phyloP scores from a whole-genome alignment of 805 yeast genomes.

The Ogataea sp. region DNA sequence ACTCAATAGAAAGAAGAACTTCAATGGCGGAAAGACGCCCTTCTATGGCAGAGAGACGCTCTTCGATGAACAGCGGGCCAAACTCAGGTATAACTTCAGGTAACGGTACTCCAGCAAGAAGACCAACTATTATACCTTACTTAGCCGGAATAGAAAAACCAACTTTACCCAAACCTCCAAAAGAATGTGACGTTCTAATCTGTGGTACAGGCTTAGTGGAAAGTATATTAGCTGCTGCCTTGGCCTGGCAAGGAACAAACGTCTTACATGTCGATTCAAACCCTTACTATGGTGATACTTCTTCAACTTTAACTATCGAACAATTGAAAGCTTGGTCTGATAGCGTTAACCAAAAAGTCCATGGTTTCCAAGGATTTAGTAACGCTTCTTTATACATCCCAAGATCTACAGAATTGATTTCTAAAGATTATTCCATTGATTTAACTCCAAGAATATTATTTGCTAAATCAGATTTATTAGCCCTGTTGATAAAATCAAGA shows the following conservation, averaged over 20 bases:
- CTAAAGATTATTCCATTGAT: conserved; percentile 82
- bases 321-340: conserved; percentile 80
- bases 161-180: conserved; percentile 50
- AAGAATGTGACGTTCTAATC: conserved; percentile 78
- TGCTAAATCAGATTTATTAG: conserved; percentile 81
- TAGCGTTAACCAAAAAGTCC: conserved; percentile 44
- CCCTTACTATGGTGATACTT: conserved; percentile 80
- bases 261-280: conserved; percentile 86
- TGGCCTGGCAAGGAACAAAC: conserved; percentile 97
- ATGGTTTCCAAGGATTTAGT: conserved; percentile 25
- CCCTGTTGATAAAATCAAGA: conserved; percentile 71
- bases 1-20: conserved; percentile 38
- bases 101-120: conserved; percentile 8
- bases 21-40: conserved; percentile 66
- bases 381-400: conserved; percentile 82
- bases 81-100: neutral
- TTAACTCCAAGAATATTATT: conserved; percentile 80
- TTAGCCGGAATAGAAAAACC: conserved; percentile 77
- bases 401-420: conserved; percentile 42
- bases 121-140: conserved; percentile 49
- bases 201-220: conserved; percentile 91
- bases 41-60: conserved; percentile 33
- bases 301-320: conserved; percentile 80
- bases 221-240: conserved; percentile 82
- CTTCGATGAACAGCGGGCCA: conserved; percentile 13